These are phyloP conservation scores for Annulohypoxylon stygium DNA, from an alignment of 495 filamentous ascomycete genomes.

Conservation along the genomic window DNA sequence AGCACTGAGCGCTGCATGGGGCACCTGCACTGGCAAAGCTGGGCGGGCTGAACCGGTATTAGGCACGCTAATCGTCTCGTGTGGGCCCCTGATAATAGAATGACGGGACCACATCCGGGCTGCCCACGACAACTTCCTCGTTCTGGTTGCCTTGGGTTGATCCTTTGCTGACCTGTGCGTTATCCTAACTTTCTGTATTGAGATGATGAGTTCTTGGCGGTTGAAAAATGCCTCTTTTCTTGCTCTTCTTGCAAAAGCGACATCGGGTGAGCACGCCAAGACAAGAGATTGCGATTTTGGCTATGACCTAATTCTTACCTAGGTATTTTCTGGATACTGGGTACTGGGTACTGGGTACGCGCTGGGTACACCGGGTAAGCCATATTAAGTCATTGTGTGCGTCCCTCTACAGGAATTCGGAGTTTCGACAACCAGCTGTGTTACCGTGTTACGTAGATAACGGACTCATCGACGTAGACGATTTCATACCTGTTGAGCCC, in stretches of 20 bases:
- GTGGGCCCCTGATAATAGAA: conserved; percentile 39
- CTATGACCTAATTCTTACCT: conserved; percentile 18
- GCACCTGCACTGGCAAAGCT: not conserved
- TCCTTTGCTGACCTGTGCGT: conserved; percentile 19
- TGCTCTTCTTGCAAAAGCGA: conserved; percentile 14
- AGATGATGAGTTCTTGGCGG: conserved; percentile 29
- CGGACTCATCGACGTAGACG: not conserved
- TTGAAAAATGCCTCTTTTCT: conserved; percentile 25
- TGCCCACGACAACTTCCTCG: conserved; percentile 9
- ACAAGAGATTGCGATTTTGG: conserved; percentile 1
- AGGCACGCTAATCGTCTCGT: conserved; percentile 23
- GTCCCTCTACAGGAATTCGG: not conserved
- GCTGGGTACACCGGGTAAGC: not conserved
- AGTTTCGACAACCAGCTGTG: not conserved
- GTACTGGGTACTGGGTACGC: no score
- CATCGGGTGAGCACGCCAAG: conserved; percentile 9
- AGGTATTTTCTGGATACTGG: not conserved
- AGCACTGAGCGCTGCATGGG: not conserved
- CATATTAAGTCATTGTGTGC: not conserved
- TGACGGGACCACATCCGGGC: conserved; percentile 15
- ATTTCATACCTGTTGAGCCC: not conserved
- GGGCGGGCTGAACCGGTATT: conserved; percentile 24
- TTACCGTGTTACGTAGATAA: not conserved
- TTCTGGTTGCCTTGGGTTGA: conserved; percentile 11
- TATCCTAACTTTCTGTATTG: conserved; percentile 14